Conservation (phyloP, 805 yeast species). For the Barnettozyma botsteinii region DNA sequence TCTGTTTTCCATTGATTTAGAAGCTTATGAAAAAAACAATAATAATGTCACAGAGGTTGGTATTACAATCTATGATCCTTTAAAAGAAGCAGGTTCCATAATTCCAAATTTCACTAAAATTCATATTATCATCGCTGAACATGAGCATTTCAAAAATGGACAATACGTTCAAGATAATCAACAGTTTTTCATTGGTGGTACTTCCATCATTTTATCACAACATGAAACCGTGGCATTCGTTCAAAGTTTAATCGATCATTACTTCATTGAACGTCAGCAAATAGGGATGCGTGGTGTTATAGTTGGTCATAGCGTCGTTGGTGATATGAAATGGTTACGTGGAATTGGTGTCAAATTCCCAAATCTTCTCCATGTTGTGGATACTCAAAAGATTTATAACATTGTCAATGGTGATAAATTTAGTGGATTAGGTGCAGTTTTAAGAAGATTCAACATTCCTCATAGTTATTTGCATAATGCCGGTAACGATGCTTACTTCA, state of each 20-base stretch:
- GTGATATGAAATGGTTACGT: conserved; percentile 49
- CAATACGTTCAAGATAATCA: conserved; percentile 49
- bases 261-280: conserved; percentile 29
- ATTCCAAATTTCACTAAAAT: conserved; percentile 37
- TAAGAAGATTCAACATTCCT: conserved; percentile 45
- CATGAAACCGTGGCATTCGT: conserved; percentile 33
- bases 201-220: conserved; percentile 37
- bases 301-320: conserved; percentile 56
- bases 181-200: conserved; percentile 44
- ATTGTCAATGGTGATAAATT: conserved; percentile 32
- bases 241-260: conserved; percentile 39
- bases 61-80: conserved; percentile 50
- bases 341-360: conserved; percentile 45
- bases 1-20: conserved; percentile 45
- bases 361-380: conserved; percentile 28
- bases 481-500: conserved; percentile 64
- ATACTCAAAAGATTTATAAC: conserved; percentile 44
- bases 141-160: conserved; percentile 40
- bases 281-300: conserved; percentile 32
- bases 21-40: conserved; percentile 46
- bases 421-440: conserved; percentile 41
- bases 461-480: conserved; percentile 63
- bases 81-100: conserved; percentile 34
- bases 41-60: conserved; percentile 51
- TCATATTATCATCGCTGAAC: conserved; percentile 42